Conservation (phyloP, 257 asterid species). For the Perilla frutescens region DNA sequence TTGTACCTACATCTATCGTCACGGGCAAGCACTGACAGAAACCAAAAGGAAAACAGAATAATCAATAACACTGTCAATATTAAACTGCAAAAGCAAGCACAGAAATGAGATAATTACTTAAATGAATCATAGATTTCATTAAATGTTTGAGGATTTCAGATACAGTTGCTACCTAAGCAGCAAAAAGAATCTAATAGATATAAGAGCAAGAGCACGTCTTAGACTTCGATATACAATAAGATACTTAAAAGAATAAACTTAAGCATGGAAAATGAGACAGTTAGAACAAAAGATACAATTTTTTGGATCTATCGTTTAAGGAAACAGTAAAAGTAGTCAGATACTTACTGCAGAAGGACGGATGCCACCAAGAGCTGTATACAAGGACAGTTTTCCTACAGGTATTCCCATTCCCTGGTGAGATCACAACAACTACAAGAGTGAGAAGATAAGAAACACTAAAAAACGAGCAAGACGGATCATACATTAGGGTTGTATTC, state of each 20-base stretch:
- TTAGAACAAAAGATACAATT: background rate
- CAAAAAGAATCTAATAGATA: slow-evolving; percentile 7
- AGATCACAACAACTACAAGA: slow-evolving; percentile 33
- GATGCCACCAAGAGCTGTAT: slow-evolving; percentile 94
- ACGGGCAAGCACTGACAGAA: slow-evolving; percentile 74
- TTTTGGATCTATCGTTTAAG: slow-evolving; percentile 10
- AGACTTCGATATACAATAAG: background rate
- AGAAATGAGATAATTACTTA: slow-evolving; percentile 16
- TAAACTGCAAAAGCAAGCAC: slow-evolving; percentile 10
- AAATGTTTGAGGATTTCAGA: no score
- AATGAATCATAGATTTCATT: background rate
- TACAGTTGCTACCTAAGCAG: no score
- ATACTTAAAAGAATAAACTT: background rate
- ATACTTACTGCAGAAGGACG: slow-evolving; percentile 84
- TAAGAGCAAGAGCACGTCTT: background rate
- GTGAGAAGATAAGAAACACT: slow-evolving; percentile 21
- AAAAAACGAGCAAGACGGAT: background rate
- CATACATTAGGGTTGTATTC: background rate
- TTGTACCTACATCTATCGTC: slow-evolving; percentile 84
- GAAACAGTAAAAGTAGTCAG: slow-evolving; percentile 13
- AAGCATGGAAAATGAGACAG: slow-evolving; percentile 4
- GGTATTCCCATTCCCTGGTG: slow-evolving; percentile 98
- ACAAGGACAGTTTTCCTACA: slow-evolving; percentile 87
- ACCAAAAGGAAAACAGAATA: slow-evolving; percentile 9
- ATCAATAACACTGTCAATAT: slow-evolving; percentile 13